Evolutionary conservation across 768 basidiomycete species (phyloP).

Genomic region (Boletus subparvulus): DNA sequence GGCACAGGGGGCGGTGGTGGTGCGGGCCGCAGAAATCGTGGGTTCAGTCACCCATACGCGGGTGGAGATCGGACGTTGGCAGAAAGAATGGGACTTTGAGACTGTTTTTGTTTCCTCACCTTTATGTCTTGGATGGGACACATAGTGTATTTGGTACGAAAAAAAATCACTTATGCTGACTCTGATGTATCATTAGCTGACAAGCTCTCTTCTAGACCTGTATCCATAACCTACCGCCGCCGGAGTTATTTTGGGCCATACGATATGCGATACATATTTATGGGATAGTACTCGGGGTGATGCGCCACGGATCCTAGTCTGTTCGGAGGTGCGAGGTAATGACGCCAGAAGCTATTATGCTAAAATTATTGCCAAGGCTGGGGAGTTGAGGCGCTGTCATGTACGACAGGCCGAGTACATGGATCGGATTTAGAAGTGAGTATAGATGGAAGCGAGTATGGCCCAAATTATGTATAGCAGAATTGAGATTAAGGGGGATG

Average conservation of each 20-base stretch:
- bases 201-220: conserved; percentile 25
- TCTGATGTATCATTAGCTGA: conserved; percentile 34
- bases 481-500: not conserved
- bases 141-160: conserved; percentile 41
- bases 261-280: conserved; percentile 31
- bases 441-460: not conserved
- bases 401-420: not conserved
- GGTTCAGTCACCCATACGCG: conserved; percentile 36
- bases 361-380: not conserved
- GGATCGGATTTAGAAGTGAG: not conserved
- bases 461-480: conserved; percentile 3
- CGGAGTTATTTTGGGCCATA: conserved; percentile 21
- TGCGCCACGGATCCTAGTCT: conserved; percentile 9
- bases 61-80: conserved; percentile 76
- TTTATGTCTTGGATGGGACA: conserved; percentile 25
- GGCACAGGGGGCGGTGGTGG: conserved; percentile 42
- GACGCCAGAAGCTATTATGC: not conserved
- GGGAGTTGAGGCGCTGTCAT: not conserved
- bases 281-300: conserved; percentile 1
- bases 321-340: not conserved
- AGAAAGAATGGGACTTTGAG: conserved; percentile 77
- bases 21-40: conserved; percentile 37
- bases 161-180: conserved; percentile 7
- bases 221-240: conserved; percentile 33
- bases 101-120: conserved; percentile 13